Evolutionary conservation across 441 rosid species (phyloP).

Genomic region (Flueggea neowawraea): DNA sequence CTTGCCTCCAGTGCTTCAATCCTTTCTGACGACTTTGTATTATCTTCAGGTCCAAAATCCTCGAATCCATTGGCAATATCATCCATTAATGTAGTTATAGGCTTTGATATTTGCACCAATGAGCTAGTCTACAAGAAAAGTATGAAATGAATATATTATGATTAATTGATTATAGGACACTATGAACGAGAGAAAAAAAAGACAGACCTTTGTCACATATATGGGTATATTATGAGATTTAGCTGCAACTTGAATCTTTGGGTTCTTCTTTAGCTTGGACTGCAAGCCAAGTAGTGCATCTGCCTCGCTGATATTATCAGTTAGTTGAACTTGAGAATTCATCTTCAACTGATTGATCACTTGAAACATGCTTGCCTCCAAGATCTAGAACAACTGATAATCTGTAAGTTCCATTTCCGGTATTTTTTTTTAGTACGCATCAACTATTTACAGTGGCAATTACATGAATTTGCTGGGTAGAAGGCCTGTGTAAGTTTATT

Average conservation of each 20-base stretch:
- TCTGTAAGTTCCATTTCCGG: slow-evolving; percentile 29
- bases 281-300: slow-evolving; percentile 80
- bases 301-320: slow-evolving; percentile 80
- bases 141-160: too few relatives aligned
- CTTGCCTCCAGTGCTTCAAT: slow-evolving; percentile 80
- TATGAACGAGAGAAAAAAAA: background rate
- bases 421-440: background rate
- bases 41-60: slow-evolving; percentile 47
- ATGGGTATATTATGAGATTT: slow-evolving; percentile 74
- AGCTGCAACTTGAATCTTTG: slow-evolving; percentile 80
- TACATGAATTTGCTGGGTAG: slow-evolving; percentile 11
- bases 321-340: slow-evolving; percentile 60
- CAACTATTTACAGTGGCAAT: too few relatives aligned
- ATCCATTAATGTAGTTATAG: slow-evolving; percentile 40
- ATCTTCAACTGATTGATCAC: slow-evolving; percentile 86
- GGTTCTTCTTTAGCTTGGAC: slow-evolving; percentile 71
- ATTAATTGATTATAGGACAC: background rate
- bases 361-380: slow-evolving; percentile 79
- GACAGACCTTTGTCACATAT: slow-evolving; percentile 74
- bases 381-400: slow-evolving; percentile 51
- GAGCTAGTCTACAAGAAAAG: slow-evolving; percentile 20
- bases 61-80: slow-evolving; percentile 44
- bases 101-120: slow-evolving; percentile 67
- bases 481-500: slow-evolving; percentile 26
- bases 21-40: slow-evolving; percentile 51